A percentile compares a stretch with the other conserved stretches of the same genome.
Evolutionary conservation across 495 filamentous ascomycete species (phyloP).

Genomic region (Bacidia rubella): DNA sequence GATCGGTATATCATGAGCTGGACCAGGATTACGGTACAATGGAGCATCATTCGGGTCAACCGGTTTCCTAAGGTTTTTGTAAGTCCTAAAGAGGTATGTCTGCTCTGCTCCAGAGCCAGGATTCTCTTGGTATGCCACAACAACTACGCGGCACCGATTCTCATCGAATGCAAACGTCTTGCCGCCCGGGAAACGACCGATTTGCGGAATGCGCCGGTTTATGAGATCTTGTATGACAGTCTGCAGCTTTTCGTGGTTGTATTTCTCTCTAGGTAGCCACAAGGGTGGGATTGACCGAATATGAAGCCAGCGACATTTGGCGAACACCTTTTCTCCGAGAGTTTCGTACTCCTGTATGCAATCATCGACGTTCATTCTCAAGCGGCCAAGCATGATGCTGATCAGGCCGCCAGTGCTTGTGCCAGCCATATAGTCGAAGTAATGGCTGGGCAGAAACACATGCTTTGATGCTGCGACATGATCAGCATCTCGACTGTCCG

Average conservation of each 20-base stretch:
- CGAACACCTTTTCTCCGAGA: conserved; percentile 35
- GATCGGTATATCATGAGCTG: conserved; percentile 24
- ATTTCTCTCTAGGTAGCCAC: conserved; percentile 14
- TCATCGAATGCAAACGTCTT: conserved; percentile 14
- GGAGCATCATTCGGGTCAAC: neutral
- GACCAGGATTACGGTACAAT: conserved; percentile 19
- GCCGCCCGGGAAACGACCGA: conserved; percentile 13
- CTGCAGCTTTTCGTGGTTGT: conserved; percentile 13
- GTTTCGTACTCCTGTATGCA: conserved; percentile 34
- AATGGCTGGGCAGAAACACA: conserved; percentile 18
- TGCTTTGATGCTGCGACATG: conserved; percentile 14
- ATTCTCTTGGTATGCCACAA: conserved; percentile 11
- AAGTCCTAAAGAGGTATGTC: conserved; percentile 13
- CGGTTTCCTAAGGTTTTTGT: conserved; percentile 11
- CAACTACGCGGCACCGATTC: conserved; percentile 25
- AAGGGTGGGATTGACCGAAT: conserved; percentile 8
- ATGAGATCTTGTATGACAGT: conserved; percentile 13
- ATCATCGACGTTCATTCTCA: conserved; percentile 39
- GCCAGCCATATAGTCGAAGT: conserved; percentile 22
- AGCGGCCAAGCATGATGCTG: conserved; percentile 38
- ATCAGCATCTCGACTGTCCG: too few species aligned
- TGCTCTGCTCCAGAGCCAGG: neutral
- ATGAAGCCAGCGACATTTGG: conserved; percentile 17
- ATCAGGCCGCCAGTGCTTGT: conserved; percentile 28
- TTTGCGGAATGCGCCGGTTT: conserved; percentile 12